Conservation (phyloP, 139 green algal species). For the Helicosporidium sp. region DNA sequence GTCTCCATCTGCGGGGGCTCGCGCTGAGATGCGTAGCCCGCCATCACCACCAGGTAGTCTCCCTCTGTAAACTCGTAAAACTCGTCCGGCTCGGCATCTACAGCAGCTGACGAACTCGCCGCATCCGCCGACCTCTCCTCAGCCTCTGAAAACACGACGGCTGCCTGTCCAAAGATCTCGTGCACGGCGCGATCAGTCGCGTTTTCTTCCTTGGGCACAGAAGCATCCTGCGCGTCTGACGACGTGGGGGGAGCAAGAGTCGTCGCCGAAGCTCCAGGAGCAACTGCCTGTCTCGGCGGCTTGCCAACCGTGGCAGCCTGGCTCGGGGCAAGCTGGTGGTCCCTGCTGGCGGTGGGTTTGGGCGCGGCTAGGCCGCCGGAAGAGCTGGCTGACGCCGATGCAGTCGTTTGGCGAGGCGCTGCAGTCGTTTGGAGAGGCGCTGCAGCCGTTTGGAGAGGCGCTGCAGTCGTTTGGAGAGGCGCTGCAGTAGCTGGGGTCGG, state of each 20-base stretch:
- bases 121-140: background rate
- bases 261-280: background rate
- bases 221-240: background rate
- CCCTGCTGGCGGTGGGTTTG: no score
- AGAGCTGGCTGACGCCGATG: no score
- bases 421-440: no score
- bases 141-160: background rate
- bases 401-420: no score
- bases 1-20: slow-evolving; percentile 13
- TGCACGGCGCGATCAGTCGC: background rate
- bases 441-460: no score
- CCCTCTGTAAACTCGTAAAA: slow-evolving; percentile 11
- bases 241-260: background rate
- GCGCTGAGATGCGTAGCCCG: slow-evolving; percentile 1
- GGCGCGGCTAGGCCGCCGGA: no score
- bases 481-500: no score
- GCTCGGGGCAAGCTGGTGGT: no score
- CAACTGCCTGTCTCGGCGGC: background rate
- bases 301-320: no score
- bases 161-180: slow-evolving; percentile 2
- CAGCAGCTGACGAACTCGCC: background rate
- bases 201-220: no score
- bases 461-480: no score
- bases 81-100: background rate
- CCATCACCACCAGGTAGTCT: slow-evolving; percentile 8